phyloP scores from a whole-genome alignment of 495 filamentous ascomycete genomes.

The Talaromyces ruber region DNA sequence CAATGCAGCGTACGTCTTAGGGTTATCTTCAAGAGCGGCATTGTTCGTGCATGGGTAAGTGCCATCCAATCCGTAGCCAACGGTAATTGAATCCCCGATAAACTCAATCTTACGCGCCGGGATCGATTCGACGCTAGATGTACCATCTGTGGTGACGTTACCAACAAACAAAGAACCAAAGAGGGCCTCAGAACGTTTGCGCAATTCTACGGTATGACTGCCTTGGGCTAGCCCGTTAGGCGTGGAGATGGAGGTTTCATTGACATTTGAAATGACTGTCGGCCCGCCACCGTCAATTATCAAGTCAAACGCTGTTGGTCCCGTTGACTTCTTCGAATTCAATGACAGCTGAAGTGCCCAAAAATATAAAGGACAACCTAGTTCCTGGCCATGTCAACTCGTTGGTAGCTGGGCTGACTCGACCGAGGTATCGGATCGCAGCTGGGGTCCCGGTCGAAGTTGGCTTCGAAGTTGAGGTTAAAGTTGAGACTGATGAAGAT shows the following conservation, averaged over 20 bases:
- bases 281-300: slow-evolving; percentile 6
- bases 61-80: slow-evolving; percentile 11
- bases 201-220: slow-evolving; percentile 8
- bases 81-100: slow-evolving; percentile 12
- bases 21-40: slow-evolving; percentile 12
- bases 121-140: background rate
- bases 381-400: slow-evolving; percentile 11
- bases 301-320: slow-evolving; percentile 10
- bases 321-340: slow-evolving; percentile 4
- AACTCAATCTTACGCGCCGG: slow-evolving; percentile 8
- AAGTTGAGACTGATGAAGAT: background rate
- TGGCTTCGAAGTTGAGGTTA: background rate
- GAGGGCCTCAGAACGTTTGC: slow-evolving; percentile 10
- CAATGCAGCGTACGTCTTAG: slow-evolving; percentile 8
- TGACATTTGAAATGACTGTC: slow-evolving; percentile 10
- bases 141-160: slow-evolving; percentile 9
- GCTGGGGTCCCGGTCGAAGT: background rate
- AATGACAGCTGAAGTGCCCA: slow-evolving; percentile 10
- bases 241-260: slow-evolving; percentile 4
- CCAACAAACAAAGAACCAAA: slow-evolving; percentile 8
- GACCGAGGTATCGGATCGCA: slow-evolving; percentile 6
- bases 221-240: slow-evolving; percentile 4
- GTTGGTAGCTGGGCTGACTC: slow-evolving; percentile 9
- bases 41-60: slow-evolving; percentile 10
- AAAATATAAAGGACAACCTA: slow-evolving; percentile 9